These are phyloP conservation scores for Naematelia encephala DNA, from an alignment of 768 basidiomycete genomes.

Conservation along the genomic window DNA sequence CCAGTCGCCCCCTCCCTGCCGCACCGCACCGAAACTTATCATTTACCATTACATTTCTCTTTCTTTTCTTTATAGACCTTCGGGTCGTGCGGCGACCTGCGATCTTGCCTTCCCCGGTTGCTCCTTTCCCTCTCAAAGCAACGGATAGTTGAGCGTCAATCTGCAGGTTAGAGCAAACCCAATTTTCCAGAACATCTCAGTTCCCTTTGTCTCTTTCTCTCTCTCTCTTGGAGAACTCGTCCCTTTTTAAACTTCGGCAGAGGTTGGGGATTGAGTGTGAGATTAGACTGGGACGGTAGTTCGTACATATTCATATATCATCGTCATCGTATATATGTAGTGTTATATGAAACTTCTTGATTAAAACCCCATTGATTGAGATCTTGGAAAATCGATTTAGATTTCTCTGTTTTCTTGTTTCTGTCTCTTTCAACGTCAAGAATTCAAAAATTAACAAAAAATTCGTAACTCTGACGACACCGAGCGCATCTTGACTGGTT, in stretches of 20 bases:
- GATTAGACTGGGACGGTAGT: conserved; percentile 18
- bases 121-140: conserved; percentile 16
- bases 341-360: too few relatives aligned
- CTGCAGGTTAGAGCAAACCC: conserved; percentile 19
- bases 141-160: conserved; percentile 40
- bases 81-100: conserved; percentile 26
- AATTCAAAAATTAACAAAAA: too few relatives aligned
- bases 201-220: conserved; percentile 21
- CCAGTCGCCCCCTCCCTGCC: too few relatives aligned
- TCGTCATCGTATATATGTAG: conserved; percentile 1
- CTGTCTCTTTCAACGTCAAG: too few relatives aligned
- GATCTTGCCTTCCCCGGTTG: conserved; percentile 33
- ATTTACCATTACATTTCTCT: background rate
- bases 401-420: too few relatives aligned
- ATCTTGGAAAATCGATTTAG: too few relatives aligned
- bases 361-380: too few relatives aligned
- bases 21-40: too few relatives aligned
- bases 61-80: conserved; percentile 3
- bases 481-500: too few relatives aligned
- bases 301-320: conserved; percentile 13
- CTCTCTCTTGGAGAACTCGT: background rate
- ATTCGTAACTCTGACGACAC: too few relatives aligned
- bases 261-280: conserved; percentile 1
- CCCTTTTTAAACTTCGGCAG: conserved; percentile 7
- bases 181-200: conserved; percentile 25